Evolutionary conservation across 305 asterid species (phyloP).

Genomic region (Fraxinus latifolia): DNA sequence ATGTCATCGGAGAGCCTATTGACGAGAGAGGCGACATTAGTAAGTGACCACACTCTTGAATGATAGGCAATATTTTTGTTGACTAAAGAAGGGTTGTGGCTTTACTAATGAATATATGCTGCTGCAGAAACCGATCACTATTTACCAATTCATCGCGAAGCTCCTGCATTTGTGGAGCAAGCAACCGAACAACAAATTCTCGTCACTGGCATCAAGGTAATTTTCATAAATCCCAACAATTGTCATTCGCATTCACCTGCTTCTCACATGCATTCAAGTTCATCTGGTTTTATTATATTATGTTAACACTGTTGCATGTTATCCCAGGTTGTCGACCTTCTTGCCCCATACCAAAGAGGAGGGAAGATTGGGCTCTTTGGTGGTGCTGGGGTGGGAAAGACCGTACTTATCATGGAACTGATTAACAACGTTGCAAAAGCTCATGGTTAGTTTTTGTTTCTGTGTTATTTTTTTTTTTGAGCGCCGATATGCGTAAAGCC

Average conservation of each 20-base stretch:
- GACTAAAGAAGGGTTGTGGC: slow-evolving; percentile 7
- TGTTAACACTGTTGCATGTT: not conserved
- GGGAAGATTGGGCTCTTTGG: slow-evolving; percentile 97
- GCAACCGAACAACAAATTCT: slow-evolving; percentile 92
- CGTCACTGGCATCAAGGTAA: slow-evolving; percentile 93
- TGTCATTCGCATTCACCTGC: not conserved
- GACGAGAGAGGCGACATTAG: slow-evolving; percentile 80
- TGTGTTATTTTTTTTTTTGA: not conserved
- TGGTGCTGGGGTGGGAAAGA: slow-evolving; percentile 97
- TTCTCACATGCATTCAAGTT: not conserved
- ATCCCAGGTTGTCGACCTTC: slow-evolving; percentile 83
- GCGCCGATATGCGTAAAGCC: not conserved
- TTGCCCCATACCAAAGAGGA: slow-evolving; percentile 98
- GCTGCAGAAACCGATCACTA: slow-evolving; percentile 74
- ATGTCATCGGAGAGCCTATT: slow-evolving; percentile 94
- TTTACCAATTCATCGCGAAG: slow-evolving; percentile 91
- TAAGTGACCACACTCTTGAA: slow-evolving; percentile 34
- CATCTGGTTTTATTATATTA: not conserved
- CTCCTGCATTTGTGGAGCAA: slow-evolving; percentile 92
- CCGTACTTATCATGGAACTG: slow-evolving; percentile 94
- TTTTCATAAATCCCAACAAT: not conserved
- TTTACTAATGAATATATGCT: slow-evolving; percentile 24
- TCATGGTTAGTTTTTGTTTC: slow-evolving; percentile 58
- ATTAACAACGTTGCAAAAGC: slow-evolving; percentile 94
- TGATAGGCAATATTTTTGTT: not conserved